Conservation (phyloP, 306 rosid genomes). For the Urtica urens region DNA sequence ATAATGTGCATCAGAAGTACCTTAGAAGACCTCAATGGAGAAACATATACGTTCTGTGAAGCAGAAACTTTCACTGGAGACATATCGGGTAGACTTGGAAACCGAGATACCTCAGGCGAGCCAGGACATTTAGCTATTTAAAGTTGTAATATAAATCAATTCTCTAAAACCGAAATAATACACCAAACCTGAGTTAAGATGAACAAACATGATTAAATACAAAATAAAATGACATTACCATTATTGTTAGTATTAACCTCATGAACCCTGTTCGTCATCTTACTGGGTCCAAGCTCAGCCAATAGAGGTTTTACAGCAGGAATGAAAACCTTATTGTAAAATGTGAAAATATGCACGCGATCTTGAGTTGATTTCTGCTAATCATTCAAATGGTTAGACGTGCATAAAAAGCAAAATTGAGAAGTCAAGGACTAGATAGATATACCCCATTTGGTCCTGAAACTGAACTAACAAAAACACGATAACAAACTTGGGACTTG, state of each 20-base stretch:
- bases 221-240: conserved; percentile 31
- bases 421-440: conserved; percentile 6
- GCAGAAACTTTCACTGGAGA: conserved; percentile 97
- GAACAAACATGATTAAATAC: too few relatives aligned
- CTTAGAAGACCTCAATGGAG: conserved; percentile 94
- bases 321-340: conserved; percentile 78
- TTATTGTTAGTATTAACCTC: conserved; percentile 53
- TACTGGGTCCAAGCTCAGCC: conserved; percentile 80
- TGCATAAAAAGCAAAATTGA: not conserved
- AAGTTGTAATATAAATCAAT: conserved; percentile 12
- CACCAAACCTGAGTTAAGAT: not conserved
- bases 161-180: not conserved
- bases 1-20: too few relatives aligned
- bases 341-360: conserved; percentile 77
- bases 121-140: conserved; percentile 72
- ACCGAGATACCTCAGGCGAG: conserved; percentile 80
- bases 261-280: conserved; percentile 39
- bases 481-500: conserved; percentile 80
- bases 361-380: conserved; percentile 69
- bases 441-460: conserved; percentile 68
- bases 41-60: conserved; percentile 82
- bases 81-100: conserved; percentile 97
- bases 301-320: conserved; percentile 80
- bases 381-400: conserved; percentile 23
- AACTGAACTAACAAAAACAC: conserved; percentile 70